phyloP scores from a whole-genome alignment of 169 alveolate genomes.

The Miamiensis avidus region DNA sequence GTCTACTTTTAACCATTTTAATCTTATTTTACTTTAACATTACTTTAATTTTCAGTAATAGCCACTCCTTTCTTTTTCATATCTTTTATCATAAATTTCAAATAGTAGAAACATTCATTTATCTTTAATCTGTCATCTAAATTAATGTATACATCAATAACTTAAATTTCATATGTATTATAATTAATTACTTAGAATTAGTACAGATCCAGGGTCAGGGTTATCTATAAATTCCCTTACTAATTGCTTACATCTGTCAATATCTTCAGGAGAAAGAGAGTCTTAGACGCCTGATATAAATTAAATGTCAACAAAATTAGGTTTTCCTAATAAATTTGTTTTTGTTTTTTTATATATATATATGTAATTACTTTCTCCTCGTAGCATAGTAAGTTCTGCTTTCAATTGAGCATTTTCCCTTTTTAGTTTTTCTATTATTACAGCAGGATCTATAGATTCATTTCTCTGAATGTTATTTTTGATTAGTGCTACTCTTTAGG shows the following conservation, averaged over 20 bases:
- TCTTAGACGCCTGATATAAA: constrained; percentile 57
- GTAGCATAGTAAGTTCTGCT: constrained; percentile 82
- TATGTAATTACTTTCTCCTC: constrained; percentile 56
- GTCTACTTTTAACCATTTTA: constrained; percentile 36
- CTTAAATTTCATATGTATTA: not conserved
- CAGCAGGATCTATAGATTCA: constrained; percentile 89
- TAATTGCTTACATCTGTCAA: constrained; percentile 75
- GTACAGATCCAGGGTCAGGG: constrained; percentile 62
- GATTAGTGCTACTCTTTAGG: constrained; percentile 88
- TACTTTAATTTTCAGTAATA: not conserved
- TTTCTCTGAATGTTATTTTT: constrained; percentile 85
- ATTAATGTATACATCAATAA: not conserved
- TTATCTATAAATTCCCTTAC: constrained; percentile 78
- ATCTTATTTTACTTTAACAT: constrained; percentile 31
- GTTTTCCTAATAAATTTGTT: too few species aligned
- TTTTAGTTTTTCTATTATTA: constrained; percentile 84
- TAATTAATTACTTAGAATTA: constrained; percentile 50
- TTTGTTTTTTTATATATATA: not conserved
- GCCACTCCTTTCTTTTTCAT: constrained; percentile 46
- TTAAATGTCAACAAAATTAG: not conserved
- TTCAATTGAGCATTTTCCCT: constrained; percentile 85
- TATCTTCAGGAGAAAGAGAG: constrained; percentile 78
- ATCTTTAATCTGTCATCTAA: constrained; percentile 74
- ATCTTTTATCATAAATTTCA: constrained; percentile 68
- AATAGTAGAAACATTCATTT: constrained; percentile 81